Conservation (phyloP, 495 filamentous ascomycete genomes). For the Acidiella bohemica region DNA sequence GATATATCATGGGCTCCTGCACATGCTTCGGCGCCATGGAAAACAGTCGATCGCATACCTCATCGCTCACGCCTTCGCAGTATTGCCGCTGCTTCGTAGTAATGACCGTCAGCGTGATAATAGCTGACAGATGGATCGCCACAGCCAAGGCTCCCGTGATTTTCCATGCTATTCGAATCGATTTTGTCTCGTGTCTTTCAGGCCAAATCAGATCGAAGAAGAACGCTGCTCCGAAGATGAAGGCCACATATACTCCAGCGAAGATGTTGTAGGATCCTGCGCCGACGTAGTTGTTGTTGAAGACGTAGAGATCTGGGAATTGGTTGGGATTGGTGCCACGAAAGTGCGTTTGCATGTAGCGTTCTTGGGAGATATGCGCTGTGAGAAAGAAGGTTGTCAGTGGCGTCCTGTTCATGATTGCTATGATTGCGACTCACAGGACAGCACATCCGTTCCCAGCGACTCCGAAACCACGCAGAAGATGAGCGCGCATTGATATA, state of each 20-base stretch:
- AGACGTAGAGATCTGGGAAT: slow-evolving; percentile 17
- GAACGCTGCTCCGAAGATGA: slow-evolving; percentile 40
- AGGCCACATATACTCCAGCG: slow-evolving; percentile 39
- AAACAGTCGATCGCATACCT: slow-evolving; percentile 13
- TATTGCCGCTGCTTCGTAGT: slow-evolving; percentile 28
- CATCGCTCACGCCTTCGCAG: slow-evolving; percentile 24
- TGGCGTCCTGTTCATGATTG: no score
- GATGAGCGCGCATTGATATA: slow-evolving; percentile 42
- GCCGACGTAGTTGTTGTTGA: slow-evolving; percentile 39
- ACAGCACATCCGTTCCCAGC: slow-evolving; percentile 36
- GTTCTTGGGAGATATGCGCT: slow-evolving; percentile 40
- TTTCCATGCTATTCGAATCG: slow-evolving; percentile 36
- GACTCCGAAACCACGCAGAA: slow-evolving; percentile 40
- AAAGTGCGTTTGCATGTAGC: slow-evolving; percentile 26
- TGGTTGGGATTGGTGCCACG: background rate
- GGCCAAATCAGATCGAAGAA: slow-evolving; percentile 45
- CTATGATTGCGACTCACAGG: slow-evolving; percentile 24
- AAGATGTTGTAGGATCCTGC: slow-evolving; percentile 40
- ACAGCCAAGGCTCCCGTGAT: slow-evolving; percentile 33
- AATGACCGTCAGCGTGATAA: slow-evolving; percentile 34
- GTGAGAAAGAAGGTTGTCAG: background rate
- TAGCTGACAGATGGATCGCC: slow-evolving; percentile 31
- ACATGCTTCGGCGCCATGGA: slow-evolving; percentile 23
- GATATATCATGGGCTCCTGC: slow-evolving; percentile 26
- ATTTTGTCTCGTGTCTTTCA: slow-evolving; percentile 32